A percentile compares a stretch with the other conserved stretches of the same genome.
Conservation (phyloP, 257 asterid species). For the Salvia miltiorrhiza region DNA sequence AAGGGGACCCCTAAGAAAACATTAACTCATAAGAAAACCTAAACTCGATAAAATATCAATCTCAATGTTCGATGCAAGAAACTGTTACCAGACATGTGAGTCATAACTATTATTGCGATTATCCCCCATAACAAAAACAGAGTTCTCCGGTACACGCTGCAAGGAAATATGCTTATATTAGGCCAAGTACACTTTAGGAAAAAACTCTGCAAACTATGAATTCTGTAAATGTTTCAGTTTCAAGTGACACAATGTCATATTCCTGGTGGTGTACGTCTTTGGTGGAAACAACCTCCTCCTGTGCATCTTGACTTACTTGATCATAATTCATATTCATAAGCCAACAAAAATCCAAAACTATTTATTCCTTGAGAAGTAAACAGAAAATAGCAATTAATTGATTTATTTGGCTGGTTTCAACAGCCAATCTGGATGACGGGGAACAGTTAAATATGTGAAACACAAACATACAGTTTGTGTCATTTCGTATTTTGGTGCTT, state of each 20-base stretch:
- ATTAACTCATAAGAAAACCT: not conserved
- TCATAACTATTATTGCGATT: slow-evolving; percentile 94
- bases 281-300: not conserved
- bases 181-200: not conserved
- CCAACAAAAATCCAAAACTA: not conserved
- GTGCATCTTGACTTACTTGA: not conserved
- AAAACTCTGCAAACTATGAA: not conserved
- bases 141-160: slow-evolving; percentile 86
- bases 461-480: slow-evolving; percentile 53
- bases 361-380: not conserved
- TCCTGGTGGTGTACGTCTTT: not conserved
- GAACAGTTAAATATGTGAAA: not conserved
- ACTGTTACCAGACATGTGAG: slow-evolving; percentile 83
- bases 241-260: not conserved
- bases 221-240: not conserved
- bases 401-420: not conserved
- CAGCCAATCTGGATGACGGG: not conserved
- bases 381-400: not conserved
- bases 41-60: slow-evolving; percentile 1
- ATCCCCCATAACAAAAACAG: slow-evolving; percentile 91
- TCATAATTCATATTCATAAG: not conserved
- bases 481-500: slow-evolving; percentile 88
- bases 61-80: slow-evolving; percentile 17
- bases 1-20: slow-evolving; percentile 70
- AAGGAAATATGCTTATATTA: slow-evolving; percentile 7